phyloP scores from a whole-genome alignment of 2,329 filamentous ascomycete genomes.

The Botrytis galanthina region DNA sequence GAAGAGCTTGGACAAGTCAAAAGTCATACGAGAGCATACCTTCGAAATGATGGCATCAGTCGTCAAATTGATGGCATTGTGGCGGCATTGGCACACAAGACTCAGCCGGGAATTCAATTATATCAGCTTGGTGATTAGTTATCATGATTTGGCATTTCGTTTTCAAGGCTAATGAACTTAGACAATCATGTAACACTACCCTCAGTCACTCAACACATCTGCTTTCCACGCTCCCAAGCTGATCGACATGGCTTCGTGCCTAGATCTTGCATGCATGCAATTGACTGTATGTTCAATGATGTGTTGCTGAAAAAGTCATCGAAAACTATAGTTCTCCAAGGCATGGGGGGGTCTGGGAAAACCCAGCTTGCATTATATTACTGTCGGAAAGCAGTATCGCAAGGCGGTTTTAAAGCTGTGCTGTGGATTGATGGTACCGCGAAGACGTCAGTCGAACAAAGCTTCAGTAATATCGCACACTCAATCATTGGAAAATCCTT shows the following conservation, averaged over 20 bases:
- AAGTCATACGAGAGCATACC: not conserved
- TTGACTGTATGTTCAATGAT: not conserved
- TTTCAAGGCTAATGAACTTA: not conserved
- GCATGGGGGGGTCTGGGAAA: not conserved
- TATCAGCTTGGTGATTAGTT: not conserved
- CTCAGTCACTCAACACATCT: not conserved
- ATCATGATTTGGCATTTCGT: not conserved
- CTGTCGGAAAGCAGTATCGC: not conserved
- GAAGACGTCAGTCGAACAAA: not conserved
- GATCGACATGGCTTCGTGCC: not conserved
- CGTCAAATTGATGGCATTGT: not conserved
- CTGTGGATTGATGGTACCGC: not conserved
- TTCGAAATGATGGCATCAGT: not conserved
- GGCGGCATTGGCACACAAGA: not conserved
- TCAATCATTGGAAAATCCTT: not conserved
- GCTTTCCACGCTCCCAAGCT: not conserved
- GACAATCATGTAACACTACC: not conserved
- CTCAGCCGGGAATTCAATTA: not conserved
- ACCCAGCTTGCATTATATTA: not conserved
- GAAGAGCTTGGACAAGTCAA: not conserved
- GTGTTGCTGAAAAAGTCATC: not conserved
- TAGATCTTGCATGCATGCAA: not conserved
- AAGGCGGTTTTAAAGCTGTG: not conserved
- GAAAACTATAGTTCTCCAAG: not conserved
- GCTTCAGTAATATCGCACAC: not conserved